Base-by-base conservation (phyloP, 2,329 filamentous ascomycete genomes). In the Hymenoscyphus albidus region DNA sequence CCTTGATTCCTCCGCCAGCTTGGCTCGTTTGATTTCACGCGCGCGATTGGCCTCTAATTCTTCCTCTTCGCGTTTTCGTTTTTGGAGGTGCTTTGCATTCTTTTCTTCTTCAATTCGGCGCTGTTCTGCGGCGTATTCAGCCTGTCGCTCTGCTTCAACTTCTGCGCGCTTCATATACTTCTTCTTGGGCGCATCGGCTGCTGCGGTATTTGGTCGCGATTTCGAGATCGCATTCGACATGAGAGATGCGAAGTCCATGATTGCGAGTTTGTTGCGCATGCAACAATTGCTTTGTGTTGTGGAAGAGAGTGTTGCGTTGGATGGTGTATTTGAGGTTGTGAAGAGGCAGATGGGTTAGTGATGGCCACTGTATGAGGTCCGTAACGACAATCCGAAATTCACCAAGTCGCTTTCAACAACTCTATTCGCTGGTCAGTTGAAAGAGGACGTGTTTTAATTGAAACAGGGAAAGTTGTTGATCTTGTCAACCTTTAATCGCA, bases 191-290 rank as follows among this genome's bases (percentile, higher is more conserved):
- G 60, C 44, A 22, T 44, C 48, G 0, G 18, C 10, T 16, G 79
- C 62, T 35, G 73, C 64, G 44, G 70, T 62, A 55, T 58, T 74
- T 67, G 83, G 79, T 77, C 92, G 92, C 70, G 88, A 83, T 77
- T 95, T 96, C 73, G 91, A 87, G 74, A 99, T 95, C 78, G 97
- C 93, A 75, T 92, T 90, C 73, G 91, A 88, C 92, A 99, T 96
- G 58, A 99, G 81, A 42, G 92, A 86, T 67, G 93, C 93, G 81
- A 99, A 99, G 78, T 99, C 93, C 95, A 99, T 99, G 70, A 67
- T 82, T 75, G 67, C 60, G 63, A 61, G n/a, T 13, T 22, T 14
- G 48, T 12, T 27, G 18, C 22, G 10, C 27, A 13, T 54, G 18
- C 18, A 12, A 22, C n/a, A 10, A 18, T 22, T 13, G 9, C 9